phyloP scores from a whole-genome alignment of 106 monocot species.

The Allium fistulosum region DNA sequence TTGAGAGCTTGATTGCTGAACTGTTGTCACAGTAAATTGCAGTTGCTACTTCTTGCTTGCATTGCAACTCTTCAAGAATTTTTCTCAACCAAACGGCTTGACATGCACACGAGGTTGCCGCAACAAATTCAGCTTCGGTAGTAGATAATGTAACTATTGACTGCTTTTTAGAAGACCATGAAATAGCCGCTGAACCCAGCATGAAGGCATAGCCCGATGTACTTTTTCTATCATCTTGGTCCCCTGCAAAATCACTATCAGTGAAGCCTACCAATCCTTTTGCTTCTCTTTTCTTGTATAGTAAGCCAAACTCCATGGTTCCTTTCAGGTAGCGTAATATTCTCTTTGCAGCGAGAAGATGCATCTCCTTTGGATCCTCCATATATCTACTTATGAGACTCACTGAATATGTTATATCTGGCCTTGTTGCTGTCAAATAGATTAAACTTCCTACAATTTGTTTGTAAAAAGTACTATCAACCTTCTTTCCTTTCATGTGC shows the following conservation, averaged over 20 bases:
- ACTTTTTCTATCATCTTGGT: conserved; percentile 9
- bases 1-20: conserved; percentile 8
- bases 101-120: conserved; percentile 5
- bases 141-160: conserved; percentile 2
- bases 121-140: conserved; percentile 9
- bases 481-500: conserved; percentile 11
- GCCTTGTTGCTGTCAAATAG: conserved; percentile 24
- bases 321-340: conserved; percentile 15
- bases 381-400: conserved; percentile 12
- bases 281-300: conserved; percentile 13
- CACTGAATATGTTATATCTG: conserved; percentile 23
- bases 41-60: conserved; percentile 6
- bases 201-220: conserved; percentile 11
- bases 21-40: conserved; percentile 12
- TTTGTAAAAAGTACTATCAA: conserved; percentile 18
- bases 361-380: conserved; percentile 12
- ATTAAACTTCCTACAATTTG: conserved; percentile 21
- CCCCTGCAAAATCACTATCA: conserved; percentile 17
- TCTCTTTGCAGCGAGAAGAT: conserved; percentile 15
- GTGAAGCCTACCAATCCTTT: conserved; percentile 13
- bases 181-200: conserved; percentile 6
- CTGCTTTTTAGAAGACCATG: conserved; percentile 16
- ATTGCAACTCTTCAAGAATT: conserved; percentile 2
- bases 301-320: conserved; percentile 13
- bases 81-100: conserved; percentile 3